Evolutionary conservation across 2,329 filamentous ascomycete species (phyloP), one percentile per base, ranked within the genome.

Genomic region (Colletotrichum melonis): DNA sequence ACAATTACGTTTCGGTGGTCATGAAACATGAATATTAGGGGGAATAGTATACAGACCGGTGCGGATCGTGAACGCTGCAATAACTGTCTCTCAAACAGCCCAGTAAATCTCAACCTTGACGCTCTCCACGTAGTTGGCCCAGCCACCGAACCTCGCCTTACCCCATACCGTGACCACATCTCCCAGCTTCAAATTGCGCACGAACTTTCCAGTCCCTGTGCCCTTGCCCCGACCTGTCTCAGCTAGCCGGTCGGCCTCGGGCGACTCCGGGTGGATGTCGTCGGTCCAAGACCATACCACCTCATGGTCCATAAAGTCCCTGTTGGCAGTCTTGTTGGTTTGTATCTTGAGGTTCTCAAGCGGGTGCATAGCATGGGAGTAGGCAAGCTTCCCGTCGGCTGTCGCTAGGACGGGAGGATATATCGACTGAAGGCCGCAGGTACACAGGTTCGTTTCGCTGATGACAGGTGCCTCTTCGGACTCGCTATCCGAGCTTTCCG

Each of bases 151-250:
- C 71, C 90, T 85, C 2, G 89, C 85, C 79, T 88, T 90, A 1
- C 82, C 90, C 90, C 90, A 92, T 1, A 92, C 77, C 0, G 90
- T 92, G 12, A 92, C 81, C 22, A 90, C 86, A 75, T 92, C 91
- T 1, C 91, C 91, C n/a, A 90, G 75, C 75, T 85, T 86, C 75
- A 92, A 77, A 58, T 81, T 83, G 19, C 87, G 85, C 42, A 92
- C 86, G 78, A 91, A 92, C 49, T 85, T 80, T 1, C 91, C 91
- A 64, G 86, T 84, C 0, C 82, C 87, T 0, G 88, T 89, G 4
- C 78, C 85, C 24, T 77, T 78, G 1, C 90, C 90, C 0, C 90
- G 84, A 0, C 90, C 91, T 2, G 78, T 26, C 1, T 81, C 76
- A 0, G 79, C 79, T 1, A 90, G 79, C 2, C 78, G 78, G 22